phyloP scores from a whole-genome alignment of 805 yeast species.

The Starmerella cellae region DNA sequence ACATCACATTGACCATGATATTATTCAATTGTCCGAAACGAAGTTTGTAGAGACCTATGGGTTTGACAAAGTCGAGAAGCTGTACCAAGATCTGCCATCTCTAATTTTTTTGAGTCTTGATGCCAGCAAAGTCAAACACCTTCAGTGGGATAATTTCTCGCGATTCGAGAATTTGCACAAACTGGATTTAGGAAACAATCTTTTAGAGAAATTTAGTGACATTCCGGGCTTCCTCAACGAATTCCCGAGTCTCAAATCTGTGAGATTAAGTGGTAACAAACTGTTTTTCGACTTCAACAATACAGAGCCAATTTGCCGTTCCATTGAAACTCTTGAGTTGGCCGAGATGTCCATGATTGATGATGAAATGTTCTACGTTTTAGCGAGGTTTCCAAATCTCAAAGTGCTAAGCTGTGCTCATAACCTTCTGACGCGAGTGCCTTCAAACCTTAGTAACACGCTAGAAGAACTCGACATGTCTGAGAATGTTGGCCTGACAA shows the following conservation, averaged over 20 bases:
- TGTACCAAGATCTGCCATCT: constrained; percentile 36
- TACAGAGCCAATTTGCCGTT: not conserved
- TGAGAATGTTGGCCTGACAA: constrained; percentile 23
- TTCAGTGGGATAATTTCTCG: not conserved
- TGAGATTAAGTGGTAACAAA: constrained; percentile 38
- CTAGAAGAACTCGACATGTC: constrained; percentile 29
- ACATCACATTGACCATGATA: constrained; percentile 21
- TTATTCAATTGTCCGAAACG: constrained; percentile 37
- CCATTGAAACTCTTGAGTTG: constrained; percentile 26
- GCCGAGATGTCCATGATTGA: constrained; percentile 25
- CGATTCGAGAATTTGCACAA: constrained; percentile 15
- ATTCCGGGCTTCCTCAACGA: constrained; percentile 30
- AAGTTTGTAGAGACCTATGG: constrained; percentile 55
- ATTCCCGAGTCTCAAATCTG: constrained; percentile 28
- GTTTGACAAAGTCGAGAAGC: constrained; percentile 40
- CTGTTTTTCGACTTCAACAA: constrained; percentile 12
- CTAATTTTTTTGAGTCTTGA: constrained; percentile 42
- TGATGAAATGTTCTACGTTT: not conserved
- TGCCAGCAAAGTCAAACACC: constrained; percentile 26
- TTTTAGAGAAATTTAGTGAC: constrained; percentile 33
- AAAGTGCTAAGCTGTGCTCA: constrained; percentile 12
- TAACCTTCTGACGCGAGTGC: constrained; percentile 32
- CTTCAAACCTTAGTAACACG: constrained; percentile 8
- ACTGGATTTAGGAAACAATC: constrained; percentile 50
- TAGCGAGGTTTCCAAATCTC: constrained; percentile 10